phyloP scores from a whole-genome alignment of 2,329 filamentous ascomycete genomes.

The Niveomyces coronatus region DNA sequence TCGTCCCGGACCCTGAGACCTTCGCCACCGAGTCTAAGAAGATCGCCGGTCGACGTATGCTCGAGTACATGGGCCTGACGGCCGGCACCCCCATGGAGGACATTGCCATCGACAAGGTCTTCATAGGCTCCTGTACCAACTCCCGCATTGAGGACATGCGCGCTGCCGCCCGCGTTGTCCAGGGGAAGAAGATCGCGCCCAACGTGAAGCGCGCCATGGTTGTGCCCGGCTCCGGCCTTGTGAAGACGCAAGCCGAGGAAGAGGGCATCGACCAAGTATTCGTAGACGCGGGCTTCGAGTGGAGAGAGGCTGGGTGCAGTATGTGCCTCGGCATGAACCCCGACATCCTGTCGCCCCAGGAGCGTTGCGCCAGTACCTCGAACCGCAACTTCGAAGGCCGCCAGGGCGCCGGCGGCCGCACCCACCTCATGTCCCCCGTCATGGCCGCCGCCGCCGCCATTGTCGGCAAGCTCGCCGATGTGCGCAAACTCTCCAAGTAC shows the following conservation, averaged over 20 bases:
- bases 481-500: constrained; percentile 64
- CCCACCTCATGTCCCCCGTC: constrained; percentile 92
- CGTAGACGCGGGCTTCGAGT: constrained; percentile 84
- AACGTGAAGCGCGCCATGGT: constrained; percentile 95
- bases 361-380: constrained; percentile 89
- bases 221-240: constrained; percentile 87
- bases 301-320: constrained; percentile 95
- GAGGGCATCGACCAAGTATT: constrained; percentile 95
- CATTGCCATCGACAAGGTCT: constrained; percentile 88
- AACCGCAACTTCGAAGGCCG: constrained; percentile 98
- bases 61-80: constrained; percentile 93
- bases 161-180: constrained; percentile 73
- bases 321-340: constrained; percentile 99
- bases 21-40: constrained; percentile 76
- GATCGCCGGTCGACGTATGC: constrained; percentile 64
- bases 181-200: constrained; percentile 74
- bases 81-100: constrained; percentile 85
- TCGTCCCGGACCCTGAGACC: constrained; percentile 82
- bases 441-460: constrained; percentile 92
- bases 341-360: constrained; percentile 83
- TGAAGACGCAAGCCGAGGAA: constrained; percentile 82
- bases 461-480: constrained; percentile 82
- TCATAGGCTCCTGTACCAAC: constrained; percentile 97
- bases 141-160: constrained; percentile 92
- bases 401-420: constrained; percentile 83